phyloP scores from a whole-genome alignment of 306 rosid genomes.

The Mimosa pudica region DNA sequence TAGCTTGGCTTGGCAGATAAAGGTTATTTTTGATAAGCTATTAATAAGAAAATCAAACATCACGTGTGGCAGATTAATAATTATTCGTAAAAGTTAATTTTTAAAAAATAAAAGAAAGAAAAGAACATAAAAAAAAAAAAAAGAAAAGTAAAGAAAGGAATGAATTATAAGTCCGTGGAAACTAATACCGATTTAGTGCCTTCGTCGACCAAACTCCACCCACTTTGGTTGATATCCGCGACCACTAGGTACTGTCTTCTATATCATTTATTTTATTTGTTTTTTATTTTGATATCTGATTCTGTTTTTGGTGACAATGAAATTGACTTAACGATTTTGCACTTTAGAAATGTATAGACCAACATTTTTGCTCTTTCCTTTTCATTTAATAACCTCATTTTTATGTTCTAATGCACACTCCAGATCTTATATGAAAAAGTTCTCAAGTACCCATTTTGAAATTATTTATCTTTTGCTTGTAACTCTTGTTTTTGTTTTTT shows the following conservation, averaged over 20 bases:
- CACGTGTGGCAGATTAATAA: no score
- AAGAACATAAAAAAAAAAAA: no score
- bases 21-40: no score
- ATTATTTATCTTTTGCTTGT: not conserved
- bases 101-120: no score
- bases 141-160: no score
- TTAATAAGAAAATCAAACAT: no score
- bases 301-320: constrained; percentile 1
- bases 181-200: no score
- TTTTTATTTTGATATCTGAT: not conserved
- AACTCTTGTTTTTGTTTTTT: not conserved
- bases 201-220: constrained; percentile 21
- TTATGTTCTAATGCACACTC: not conserved
- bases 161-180: no score
- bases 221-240: constrained; percentile 34
- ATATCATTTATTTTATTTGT: not conserved
- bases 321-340: not conserved
- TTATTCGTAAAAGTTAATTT: no score
- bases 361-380: not conserved
- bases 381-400: not conserved
- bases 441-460: not conserved
- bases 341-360: not conserved
- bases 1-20: no score
- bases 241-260: not conserved
- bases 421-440: not conserved